Evolutionary conservation across 2,329 filamentous ascomycete species (phyloP).

Genomic region (Aspergillus thermomutatus): DNA sequence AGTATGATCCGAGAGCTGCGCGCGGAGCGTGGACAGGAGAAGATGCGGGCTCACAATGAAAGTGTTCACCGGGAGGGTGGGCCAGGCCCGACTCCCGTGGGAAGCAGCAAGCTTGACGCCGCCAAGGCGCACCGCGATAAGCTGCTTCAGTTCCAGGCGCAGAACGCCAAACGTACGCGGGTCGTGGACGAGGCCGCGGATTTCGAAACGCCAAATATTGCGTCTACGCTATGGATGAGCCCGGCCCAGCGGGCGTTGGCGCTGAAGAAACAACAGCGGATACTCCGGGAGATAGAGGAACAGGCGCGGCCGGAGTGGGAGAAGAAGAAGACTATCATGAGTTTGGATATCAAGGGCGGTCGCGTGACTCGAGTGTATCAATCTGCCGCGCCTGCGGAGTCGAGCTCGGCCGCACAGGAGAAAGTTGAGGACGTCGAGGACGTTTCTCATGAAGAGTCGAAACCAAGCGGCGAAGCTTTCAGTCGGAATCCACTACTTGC

Average conservation of each 20-base stretch:
- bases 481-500: conserved; percentile 44
- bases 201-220: conserved; percentile 60
- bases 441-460: conserved; percentile 14
- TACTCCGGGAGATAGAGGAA: conserved; percentile 83
- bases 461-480: conserved; percentile 32
- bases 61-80: conserved; percentile 36
- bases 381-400: conserved; percentile 31
- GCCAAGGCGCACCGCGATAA: conserved; percentile 78
- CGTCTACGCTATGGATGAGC: conserved; percentile 75
- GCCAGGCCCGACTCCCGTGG: conserved; percentile 23
- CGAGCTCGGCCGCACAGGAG: conserved; percentile 11
- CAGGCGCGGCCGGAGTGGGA: conserved; percentile 82
- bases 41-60: conserved; percentile 74
- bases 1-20: conserved; percentile 80
- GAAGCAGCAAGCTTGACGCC: conserved; percentile 58
- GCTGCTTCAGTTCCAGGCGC: conserved; percentile 75
- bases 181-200: conserved; percentile 83
- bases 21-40: conserved; percentile 82
- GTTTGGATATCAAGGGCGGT: conserved; percentile 74
- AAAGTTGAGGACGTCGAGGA: conserved; percentile 21
- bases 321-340: conserved; percentile 78
- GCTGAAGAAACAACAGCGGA: conserved; percentile 79
- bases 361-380: conserved; percentile 62
- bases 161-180: conserved; percentile 79
- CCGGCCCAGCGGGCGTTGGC: conserved; percentile 79